Evolutionary conservation across 441 rosid genomes (phyloP), one percentile per base, ranked within the genome.

Genomic region (Arabidopsis lyrata): DNA sequence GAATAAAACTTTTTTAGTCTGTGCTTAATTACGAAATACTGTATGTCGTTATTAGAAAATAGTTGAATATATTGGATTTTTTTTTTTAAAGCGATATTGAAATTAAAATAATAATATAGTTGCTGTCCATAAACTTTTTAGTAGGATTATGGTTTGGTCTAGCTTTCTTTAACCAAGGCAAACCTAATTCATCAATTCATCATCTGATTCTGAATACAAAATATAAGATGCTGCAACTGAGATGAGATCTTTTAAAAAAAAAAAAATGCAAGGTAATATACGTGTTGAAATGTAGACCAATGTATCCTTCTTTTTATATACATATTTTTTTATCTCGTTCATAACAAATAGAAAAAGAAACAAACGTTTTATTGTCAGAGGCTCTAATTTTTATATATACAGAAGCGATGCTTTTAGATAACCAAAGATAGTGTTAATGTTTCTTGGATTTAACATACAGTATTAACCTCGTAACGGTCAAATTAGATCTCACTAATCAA

Each of bases 401-500:
- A 3, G 58, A 44, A 63, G 41, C 6, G 24, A 65, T 44, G 54
- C 20, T 24, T 71, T 53, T 63, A 63, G 57, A 48, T 32, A 3
- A 53, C 38, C 70, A 20, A 72, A 71, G 29, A 42, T 72, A 22
- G 24, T 24, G 41, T 14, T 34, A 36, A 38, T 50, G 48, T 32
- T 32, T 45, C 47, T 74, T 41, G 53, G 53, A 38, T 73, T 47
- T 48, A 56, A 20, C 22, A 64, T 36, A 65, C 20, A 29, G 31
- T 29, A 29, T 6, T 65, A 73, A 36, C 71, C 53, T 73, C 60
- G 52, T 47, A 55, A 66, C 35, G 44, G 35, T 73, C 58, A 65
- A 73, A 35, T 15, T 32, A 64, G 57, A 65, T 52, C 42, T 56
- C 59, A 14, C 12, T n/a, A 38, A 48, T 65, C 66, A 34, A 73